These are phyloP conservation scores for Chaetomium sp. DNA, from an alignment of 2,329 filamentous ascomycete genomes.

Conservation along the genomic window DNA sequence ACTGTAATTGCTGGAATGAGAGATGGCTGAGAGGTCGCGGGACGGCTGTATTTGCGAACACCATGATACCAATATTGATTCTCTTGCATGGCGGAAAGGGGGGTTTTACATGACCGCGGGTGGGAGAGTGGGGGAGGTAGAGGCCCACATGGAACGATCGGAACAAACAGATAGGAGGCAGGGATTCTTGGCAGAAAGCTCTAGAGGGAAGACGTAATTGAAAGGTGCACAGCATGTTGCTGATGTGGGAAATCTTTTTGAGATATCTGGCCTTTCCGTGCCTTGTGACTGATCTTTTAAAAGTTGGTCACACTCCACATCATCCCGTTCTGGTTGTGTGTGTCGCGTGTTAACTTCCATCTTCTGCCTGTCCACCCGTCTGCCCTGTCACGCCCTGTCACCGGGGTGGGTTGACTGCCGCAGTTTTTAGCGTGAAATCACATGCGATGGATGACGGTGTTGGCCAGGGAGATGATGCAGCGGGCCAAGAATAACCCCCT, in stretches of 20 bases:
- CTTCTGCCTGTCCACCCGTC: not conserved
- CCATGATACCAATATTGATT: slow-evolving; percentile 29
- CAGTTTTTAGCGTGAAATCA: slow-evolving; percentile 29
- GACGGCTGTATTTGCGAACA: slow-evolving; percentile 20
- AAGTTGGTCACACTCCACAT: slow-evolving; percentile 3
- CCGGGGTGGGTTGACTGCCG: slow-evolving; percentile 9
- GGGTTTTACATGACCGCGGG: not conserved
- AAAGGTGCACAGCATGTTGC: not conserved
- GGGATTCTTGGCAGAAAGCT: not conserved
- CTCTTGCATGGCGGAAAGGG: slow-evolving; percentile 12
- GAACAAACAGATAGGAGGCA: not conserved
- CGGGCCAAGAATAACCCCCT: slow-evolving; percentile 17
- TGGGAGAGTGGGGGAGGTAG: not conserved
- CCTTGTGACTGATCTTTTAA: not conserved
- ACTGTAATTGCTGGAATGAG: slow-evolving; percentile 5
- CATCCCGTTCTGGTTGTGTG: slow-evolving; percentile 1
- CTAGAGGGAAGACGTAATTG: not conserved
- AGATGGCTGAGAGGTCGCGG: slow-evolving; percentile 5
- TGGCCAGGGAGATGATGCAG: slow-evolving; percentile 7
- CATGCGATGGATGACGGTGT: slow-evolving; percentile 31
- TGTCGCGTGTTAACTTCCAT: slow-evolving; percentile 2
- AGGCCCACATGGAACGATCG: not conserved
- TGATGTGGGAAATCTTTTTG: not conserved
- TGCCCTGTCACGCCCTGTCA: not conserved
- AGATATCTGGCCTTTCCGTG: not conserved